phyloP scores from a whole-genome alignment of 148 eudicot species.

The Arbutus unedo region DNA sequence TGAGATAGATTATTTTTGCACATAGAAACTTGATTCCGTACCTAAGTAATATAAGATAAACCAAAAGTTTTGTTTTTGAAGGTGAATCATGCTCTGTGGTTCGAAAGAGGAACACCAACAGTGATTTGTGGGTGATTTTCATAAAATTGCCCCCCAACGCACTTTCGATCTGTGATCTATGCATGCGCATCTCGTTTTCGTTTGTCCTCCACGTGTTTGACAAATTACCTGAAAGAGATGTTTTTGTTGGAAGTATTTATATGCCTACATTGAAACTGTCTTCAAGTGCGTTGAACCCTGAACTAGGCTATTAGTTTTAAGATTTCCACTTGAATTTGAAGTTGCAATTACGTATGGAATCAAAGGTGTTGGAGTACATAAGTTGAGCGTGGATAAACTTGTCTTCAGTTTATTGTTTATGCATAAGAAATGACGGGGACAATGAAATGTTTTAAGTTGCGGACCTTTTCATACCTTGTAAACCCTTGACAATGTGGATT shows the following conservation, averaged over 20 bases:
- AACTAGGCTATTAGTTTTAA: background rate
- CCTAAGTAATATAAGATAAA: too few relatives aligned
- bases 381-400: too few relatives aligned
- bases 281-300: background rate
- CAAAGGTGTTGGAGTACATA: background rate
- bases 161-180: background rate
- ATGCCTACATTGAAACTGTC: background rate
- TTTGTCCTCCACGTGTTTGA: background rate
- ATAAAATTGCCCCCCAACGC: background rate
- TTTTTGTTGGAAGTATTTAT: background rate
- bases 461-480: too few relatives aligned
- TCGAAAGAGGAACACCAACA: background rate
- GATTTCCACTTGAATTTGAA: background rate
- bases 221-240: background rate
- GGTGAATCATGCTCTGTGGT: too few relatives aligned
- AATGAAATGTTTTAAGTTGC: too few relatives aligned
- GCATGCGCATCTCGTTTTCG: background rate
- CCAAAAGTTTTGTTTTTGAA: too few relatives aligned
- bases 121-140: background rate
- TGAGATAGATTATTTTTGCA: too few relatives aligned
- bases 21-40: too few relatives aligned
- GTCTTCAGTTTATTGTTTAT: too few relatives aligned
- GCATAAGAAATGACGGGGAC: too few relatives aligned
- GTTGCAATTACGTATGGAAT: background rate
- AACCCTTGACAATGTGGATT: too few relatives aligned